Base-by-base conservation (phyloP, 2,329 filamentous ascomycete genomes). In the Ceratocystis papillata region DNA sequence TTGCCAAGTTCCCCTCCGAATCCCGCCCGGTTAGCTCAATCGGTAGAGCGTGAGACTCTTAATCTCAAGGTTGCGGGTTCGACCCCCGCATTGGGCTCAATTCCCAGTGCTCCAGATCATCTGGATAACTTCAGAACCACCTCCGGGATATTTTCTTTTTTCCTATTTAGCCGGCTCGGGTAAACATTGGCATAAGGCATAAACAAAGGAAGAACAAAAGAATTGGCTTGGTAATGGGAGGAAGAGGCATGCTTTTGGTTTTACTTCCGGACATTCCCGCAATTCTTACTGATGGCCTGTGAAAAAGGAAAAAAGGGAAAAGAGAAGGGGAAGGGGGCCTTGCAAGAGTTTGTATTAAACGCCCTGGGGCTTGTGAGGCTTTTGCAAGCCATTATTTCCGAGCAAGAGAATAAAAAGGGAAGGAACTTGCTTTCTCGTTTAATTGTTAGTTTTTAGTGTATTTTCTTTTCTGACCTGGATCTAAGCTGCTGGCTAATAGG, bases 1-100 rank as follows among this genome's bases (percentile, higher is more conserved):
- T 28, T 6, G 3, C 28, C 28, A 28, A 28, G 28, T 4, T 28
- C 28, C 28, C 28, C 28, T 28, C 28, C 28, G 28, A 28, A 28
- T 28, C 30, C 30, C 30, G 30, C 79, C 79, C 77, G 79, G 80
- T 79, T 85, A 84, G 82, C 82, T 84, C 82, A 84, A 84, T 84
- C 81, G 81, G 81, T 86, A 87, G 84, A 87, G 83, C 83, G 83
- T 86, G 80, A 85, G 83, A 86, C 84, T 86, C 84, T 83, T 82
- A 82, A 75, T 76, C 75, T 75, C 73, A 76, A 76, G 74, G 75
- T 73, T 75, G 74, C 73, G 74, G 74, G 75, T 76, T 75, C 74
- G 73, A 75, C 73, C 74, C 74, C 74, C 74, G 72, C 74, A 69
- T 66, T 68, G 70, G 70, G 69, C 67, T 69, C 69, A 69, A 69